Base-by-base conservation (phyloP, 2,329 filamentous ascomycete genomes). In the Epichloe sibirici region DNA sequence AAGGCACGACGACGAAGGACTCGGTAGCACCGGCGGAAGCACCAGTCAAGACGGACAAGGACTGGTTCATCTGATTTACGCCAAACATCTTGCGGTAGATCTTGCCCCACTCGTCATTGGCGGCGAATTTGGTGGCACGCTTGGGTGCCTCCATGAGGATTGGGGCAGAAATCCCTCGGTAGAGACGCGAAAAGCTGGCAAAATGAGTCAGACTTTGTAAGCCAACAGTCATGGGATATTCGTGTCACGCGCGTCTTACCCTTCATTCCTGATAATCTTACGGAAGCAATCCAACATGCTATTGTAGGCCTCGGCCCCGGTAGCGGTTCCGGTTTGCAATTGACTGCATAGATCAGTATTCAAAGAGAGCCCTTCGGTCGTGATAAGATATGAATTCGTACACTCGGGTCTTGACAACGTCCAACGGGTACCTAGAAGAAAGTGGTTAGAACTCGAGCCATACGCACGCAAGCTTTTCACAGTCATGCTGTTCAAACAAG, bases 391-490 rank as follows among this genome's bases (percentile, higher is more conserved):
- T 8, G 52, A 58, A 57, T 58, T 69, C 84, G 79, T 81, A 93
- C 87, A 95, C 86, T 85, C 91, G 80, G 59, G 93, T 97, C 81
- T 97, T 97, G 71, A 97, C 89, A 54, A 98, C 93, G 70, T 98
- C 93, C 69, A 98, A 78, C 61, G 93, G 93, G 76, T 98, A 98
- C 93, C 90, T 96, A 68, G 54, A 54, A 28, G 23, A 37, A 15
- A 5, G 8, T 31, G 34, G 34, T 45, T 39, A 51, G 42, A 12
- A 12, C 8, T 25, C 17, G 1, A 15, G 13, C 15, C n/a, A 25
- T 21, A 11, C 47, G 7, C 39, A 28, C 48, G 12, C 25, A 49
- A 49, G 39, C 9, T 44, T 17, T 13, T n/a, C 15, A 25, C 4
- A 23, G n/a, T 13, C 11, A 37, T 44, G 17, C 28, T 25, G 3